Evolutionary conservation across 2,329 filamentous ascomycete species (phyloP), one percentile per base, ranked within the genome.

Genomic region (Colletotrichum sp.): DNA sequence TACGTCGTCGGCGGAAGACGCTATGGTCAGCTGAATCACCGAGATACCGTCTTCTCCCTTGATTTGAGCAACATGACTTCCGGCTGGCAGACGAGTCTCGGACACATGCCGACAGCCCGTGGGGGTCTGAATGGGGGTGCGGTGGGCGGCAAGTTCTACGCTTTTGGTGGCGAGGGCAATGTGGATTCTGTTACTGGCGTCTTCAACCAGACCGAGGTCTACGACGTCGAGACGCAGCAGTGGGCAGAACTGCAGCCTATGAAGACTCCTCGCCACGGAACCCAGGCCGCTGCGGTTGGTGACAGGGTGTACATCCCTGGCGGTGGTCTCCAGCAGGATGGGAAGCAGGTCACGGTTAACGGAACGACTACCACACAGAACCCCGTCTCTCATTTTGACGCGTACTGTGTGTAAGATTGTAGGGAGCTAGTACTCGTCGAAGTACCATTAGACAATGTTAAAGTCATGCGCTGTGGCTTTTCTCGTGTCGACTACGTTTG

Each of bases 121-220:
- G 86, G 84, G 4, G 85, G 85, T 0, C 43, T 79, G 0, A 74
- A 74, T 85, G 80, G 76, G 1, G 82, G 78, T 0, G 79, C 79
- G 1, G 64, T 86, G 2, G 81, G 79, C 1, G 71, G 64, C 1
- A 75, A 77, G 21, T 76, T 86, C 13, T 86, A 83, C 59, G 81
- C 82, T 1, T 81, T 87, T 68, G 85, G 85, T 2, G 85, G 85
- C 6, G 84, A 87, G 61, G 85, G 83, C 0, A 84, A 85, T 67
- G 68, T 57, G 7, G 75, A 70, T 2, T 64, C 75, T 0, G 60
- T 75, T 0, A 83, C 81, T 0, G 78, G 57, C 4, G 28, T 71
- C 9, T 74, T 71, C 7, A 57, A 71, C 26, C 16, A 74, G 28
- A 30, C 24, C 16, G 72, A 74, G 60, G 67, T 60, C 21, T 74